Base-by-base conservation (phyloP, 2,329 filamentous ascomycete species). In the Leptographium lundbergii region DNA sequence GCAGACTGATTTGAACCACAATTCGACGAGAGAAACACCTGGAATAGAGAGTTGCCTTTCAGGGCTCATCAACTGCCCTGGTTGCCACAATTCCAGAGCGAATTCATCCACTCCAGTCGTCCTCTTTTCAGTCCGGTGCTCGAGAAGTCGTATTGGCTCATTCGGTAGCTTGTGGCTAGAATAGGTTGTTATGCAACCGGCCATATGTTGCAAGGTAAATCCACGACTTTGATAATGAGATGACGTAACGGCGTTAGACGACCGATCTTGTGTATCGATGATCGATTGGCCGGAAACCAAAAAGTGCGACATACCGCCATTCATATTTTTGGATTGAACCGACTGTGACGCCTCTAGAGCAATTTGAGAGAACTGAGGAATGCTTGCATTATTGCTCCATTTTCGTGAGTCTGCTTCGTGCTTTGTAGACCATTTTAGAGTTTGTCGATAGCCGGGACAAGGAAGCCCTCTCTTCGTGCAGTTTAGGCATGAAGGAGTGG, bases 351-450 rank as follows among this genome's bases (percentile, higher is more conserved):
- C 61, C 1, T 60, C 60, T 5, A 57, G 52, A 0, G 53, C 61
- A 27, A 62, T 42, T 45, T 61, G 42, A 1, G 58, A 59, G 24
- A 63, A 63, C 25, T 60, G 58, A 14, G 61, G 57, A 24, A 59
- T 19, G 17, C 6, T 39, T 13, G 47, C 24, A 3, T 27, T 22
- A 22, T 19, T 3, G 7, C 39, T 27, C 25, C 36, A 19, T 27
- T 27, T 48, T 3, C 13, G 47, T 9, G 25, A n/a, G 11, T 32
- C 56, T 19, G 34, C 27, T 65, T 74, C 72, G 59, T 75, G 71
- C 52, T 74, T 75, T 61, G 72, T 74, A 0, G 73, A 74, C 73
- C 73, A 75, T 45, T 70, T 71, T 52, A 74, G 67, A 24, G 69
- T 68, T 25, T 69, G 66, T 14, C 63, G 63, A 57, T 69, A 70